Evolutionary conservation across 164 flowering plant species (phyloP).

Genomic region (Annona cherimola): DNA sequence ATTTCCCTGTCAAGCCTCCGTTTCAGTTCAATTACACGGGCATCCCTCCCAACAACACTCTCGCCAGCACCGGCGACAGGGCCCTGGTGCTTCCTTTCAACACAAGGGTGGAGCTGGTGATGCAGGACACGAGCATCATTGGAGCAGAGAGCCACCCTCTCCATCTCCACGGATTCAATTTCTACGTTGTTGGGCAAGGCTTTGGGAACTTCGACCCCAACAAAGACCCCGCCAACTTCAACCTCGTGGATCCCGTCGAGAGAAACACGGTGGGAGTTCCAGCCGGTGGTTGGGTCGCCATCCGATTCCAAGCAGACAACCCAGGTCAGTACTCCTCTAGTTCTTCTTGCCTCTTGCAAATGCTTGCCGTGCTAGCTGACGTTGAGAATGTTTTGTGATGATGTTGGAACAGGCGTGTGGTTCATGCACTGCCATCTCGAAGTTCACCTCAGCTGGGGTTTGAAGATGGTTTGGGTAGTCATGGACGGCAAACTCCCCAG

Average conservation of each 20-base stretch:
- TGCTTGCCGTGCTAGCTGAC: too few relatives aligned
- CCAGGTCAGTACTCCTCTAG: conserved; percentile 32
- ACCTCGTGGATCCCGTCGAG: conserved; percentile 9
- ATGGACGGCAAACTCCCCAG: conserved; percentile 37
- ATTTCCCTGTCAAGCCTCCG: conserved; percentile 41
- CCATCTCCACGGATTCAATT: conserved; percentile 64
- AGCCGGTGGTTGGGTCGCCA: conserved; percentile 49
- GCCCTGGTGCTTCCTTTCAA: conserved; percentile 43
- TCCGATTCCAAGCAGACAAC: conserved; percentile 50
- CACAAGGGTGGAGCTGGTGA: conserved; percentile 52
- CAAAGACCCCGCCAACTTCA: conserved; percentile 36
- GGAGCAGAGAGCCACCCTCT: conserved; percentile 20
- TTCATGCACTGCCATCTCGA: conserved; percentile 64
- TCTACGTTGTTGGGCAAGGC: conserved; percentile 56
- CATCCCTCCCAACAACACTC: conserved; percentile 40
- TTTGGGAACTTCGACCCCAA: conserved; percentile 47
- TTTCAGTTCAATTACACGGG: conserved; percentile 52
- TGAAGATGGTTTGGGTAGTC: conserved; percentile 56
- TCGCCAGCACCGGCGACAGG: conserved; percentile 39
- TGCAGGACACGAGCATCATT: conserved; percentile 66
- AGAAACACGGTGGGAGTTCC: conserved; percentile 48
- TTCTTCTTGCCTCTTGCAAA: not conserved
- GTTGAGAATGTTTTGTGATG: not conserved
- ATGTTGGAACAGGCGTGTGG: conserved; percentile 41
- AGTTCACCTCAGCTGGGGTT: conserved; percentile 54